A percentile compares a stretch with the other conserved stretches of the same genome.
Conservation (phyloP, 176 grass and related monocot genomes). For the Dendrocalamus sinicus region DNA sequence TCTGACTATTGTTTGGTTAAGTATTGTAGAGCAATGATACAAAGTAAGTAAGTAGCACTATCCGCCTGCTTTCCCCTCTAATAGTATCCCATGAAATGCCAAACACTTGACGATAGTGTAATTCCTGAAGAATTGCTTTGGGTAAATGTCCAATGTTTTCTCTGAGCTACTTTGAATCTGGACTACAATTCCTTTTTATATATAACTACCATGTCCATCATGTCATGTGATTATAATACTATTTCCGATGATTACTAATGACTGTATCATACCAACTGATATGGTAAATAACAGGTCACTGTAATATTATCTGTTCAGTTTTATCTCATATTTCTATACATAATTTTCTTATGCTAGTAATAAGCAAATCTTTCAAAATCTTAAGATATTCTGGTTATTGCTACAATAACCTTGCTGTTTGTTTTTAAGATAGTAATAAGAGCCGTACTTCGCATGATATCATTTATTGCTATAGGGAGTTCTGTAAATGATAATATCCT, state of each 20-base stretch:
- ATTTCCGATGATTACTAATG: not conserved
- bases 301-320: not conserved
- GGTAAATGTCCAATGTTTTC: conserved; percentile 22
- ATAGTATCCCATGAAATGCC: not conserved
- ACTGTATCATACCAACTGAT: conserved; percentile 23
- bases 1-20: conserved; percentile 13
- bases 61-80: not conserved
- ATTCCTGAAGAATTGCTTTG: not conserved
- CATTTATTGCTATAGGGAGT: conserved; percentile 4
- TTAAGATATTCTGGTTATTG: not conserved
- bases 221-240: not conserved
- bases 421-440: conserved; percentile 15
- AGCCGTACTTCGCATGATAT: conserved; percentile 11
- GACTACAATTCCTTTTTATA: not conserved
- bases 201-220: conserved; percentile 8
- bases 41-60: not conserved
- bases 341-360: conserved; percentile 33
- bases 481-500: conserved; percentile 16
- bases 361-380: conserved; percentile 13
- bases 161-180: not conserved
- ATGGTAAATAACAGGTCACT: conserved; percentile 19
- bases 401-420: conserved; percentile 12
- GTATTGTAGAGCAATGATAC: not conserved
- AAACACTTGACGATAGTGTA: conserved; percentile 12
- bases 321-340: conserved; percentile 19